Evolutionary conservation across 2,329 filamentous ascomycete genomes (phyloP).

Genomic region (Neonectria magnoliae): DNA sequence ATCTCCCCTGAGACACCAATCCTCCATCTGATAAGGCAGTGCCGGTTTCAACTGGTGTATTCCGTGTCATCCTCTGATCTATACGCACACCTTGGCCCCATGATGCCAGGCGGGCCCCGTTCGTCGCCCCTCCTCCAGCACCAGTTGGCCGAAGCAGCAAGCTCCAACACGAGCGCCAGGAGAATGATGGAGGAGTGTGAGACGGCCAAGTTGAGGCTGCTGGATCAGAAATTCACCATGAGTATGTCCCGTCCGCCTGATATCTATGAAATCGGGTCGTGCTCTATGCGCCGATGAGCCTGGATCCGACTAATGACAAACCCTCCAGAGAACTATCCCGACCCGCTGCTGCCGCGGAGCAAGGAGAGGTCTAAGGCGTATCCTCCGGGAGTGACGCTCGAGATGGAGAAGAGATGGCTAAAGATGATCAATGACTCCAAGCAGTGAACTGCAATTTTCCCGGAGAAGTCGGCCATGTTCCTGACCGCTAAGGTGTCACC

Average conservation of each 20-base stretch:
- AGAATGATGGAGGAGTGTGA: conserved; percentile 58
- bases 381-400: conserved; percentile 52
- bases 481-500: not conserved
- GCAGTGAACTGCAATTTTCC: conserved; percentile 9
- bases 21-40: not conserved
- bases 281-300: not conserved
- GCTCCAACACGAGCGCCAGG: conserved; percentile 44
- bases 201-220: conserved; percentile 48
- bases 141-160: conserved; percentile 34
- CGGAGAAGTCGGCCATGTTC: not conserved
- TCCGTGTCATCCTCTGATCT: not conserved
- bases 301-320: conserved; percentile 24
- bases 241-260: conserved; percentile 47
- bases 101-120: conserved; percentile 35
- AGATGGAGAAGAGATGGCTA: conserved; percentile 54
- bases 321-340: conserved; percentile 49
- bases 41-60: not conserved
- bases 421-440: conserved; percentile 43
- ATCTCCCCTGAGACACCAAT: not conserved
- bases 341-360: conserved; percentile 56
- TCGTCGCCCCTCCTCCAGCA: conserved; percentile 34
- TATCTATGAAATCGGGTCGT: not conserved
- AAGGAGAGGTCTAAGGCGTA: conserved; percentile 46
- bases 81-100: not conserved
- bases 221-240: conserved; percentile 58